phyloP scores from a whole-genome alignment of 2,329 filamentous ascomycete species.

The Fusarium staphyleae region DNA sequence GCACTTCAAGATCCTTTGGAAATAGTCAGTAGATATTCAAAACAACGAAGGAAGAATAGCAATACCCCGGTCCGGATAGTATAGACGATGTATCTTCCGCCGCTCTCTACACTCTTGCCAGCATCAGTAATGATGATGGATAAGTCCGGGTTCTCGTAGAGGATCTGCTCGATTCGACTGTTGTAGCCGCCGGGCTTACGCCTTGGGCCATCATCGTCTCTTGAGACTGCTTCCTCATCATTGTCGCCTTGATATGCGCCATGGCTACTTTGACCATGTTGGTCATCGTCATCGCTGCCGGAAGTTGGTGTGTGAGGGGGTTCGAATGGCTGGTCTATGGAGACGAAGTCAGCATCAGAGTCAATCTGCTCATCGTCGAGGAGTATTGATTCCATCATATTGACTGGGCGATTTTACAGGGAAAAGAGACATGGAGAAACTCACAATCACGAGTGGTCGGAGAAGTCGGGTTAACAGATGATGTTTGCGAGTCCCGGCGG shows the following conservation, averaged over 20 bases:
- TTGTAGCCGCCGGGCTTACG: constrained; percentile 88
- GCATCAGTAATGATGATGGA: constrained; percentile 93
- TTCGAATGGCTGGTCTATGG: constrained; percentile 58
- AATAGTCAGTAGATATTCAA: constrained; percentile 5
- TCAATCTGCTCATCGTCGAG: constrained; percentile 1
- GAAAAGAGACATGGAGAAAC: constrained; percentile 41
- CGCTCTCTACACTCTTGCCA: constrained; percentile 92
- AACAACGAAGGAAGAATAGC: constrained; percentile 35
- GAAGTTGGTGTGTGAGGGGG: constrained; percentile 75
- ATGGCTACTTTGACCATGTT: constrained; percentile 47
- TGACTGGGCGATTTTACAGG: neutral
- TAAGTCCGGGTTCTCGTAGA: constrained; percentile 91
- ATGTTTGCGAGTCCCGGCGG: constrained; percentile 79
- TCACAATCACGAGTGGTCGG: constrained; percentile 65
- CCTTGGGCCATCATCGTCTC: constrained; percentile 58
- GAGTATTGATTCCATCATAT: constrained; percentile 7
- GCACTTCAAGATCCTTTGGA: constrained; percentile 86
- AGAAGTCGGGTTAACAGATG: constrained; percentile 70
- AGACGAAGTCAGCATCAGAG: constrained; percentile 19
- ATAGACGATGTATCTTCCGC: constrained; percentile 94
- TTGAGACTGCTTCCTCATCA: constrained; percentile 56
- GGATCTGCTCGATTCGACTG: constrained; percentile 94
- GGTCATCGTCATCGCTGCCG: constrained; percentile 71
- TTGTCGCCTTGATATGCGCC: constrained; percentile 45
- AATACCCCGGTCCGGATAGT: constrained; percentile 91